Conservation (phyloP, 306 rosid genomes). For the Geum urbanum region DNA sequence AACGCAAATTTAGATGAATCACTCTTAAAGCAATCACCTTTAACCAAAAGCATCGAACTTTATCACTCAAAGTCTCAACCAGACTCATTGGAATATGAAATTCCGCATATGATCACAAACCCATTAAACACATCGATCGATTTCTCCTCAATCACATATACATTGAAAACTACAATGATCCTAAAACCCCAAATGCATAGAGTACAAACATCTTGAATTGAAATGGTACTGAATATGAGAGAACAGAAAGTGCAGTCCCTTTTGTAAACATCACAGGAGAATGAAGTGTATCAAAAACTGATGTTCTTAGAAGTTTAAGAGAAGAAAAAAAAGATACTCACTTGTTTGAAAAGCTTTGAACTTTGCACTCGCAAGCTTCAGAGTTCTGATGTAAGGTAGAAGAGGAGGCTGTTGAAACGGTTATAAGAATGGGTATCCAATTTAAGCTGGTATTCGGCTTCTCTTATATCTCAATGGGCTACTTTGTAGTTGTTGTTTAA, state of each 20-base stretch:
- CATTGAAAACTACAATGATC: neutral
- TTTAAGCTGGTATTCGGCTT: neutral
- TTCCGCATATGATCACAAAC: neutral
- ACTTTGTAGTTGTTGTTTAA: neutral
- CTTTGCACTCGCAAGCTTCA: neutral
- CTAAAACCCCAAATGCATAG: neutral
- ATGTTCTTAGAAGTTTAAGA: neutral
- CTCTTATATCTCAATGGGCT: neutral
- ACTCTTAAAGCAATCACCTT: neutral
- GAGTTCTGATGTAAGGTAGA: neutral
- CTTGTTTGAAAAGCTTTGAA: neutral
- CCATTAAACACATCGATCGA: neutral
- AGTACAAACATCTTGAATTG: neutral
- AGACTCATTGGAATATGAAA: neutral
- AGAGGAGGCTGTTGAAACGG: neutral
- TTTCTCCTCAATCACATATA: neutral
- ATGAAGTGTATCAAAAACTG: neutral
- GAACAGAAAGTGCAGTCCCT: neutral
- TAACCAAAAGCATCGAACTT: neutral
- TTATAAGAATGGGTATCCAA: neutral
- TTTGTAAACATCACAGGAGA: neutral
- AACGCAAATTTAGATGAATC: slow-evolving; percentile 31
- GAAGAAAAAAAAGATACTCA: neutral
- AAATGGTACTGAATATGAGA: neutral
- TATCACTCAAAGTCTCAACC: neutral